Base-by-base conservation (phyloP, 805 yeast genomes). In the Suhomyces pyralidae region DNA sequence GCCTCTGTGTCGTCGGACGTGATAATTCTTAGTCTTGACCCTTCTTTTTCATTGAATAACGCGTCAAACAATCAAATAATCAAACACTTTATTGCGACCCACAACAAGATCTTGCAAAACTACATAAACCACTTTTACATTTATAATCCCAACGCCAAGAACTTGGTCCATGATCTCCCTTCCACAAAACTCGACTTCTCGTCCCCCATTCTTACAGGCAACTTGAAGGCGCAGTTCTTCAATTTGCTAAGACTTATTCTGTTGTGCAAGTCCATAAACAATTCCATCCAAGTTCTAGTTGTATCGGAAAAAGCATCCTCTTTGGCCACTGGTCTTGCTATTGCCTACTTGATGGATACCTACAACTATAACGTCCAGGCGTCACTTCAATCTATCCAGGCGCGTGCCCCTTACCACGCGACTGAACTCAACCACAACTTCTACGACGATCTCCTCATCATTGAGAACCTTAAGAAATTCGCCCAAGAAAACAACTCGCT, bases 381-480 rank as follows among this genome's bases (percentile, higher is more conserved):
- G 8, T 61, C 74, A 47, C 63, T 65, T 51, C 58, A 61, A 48
- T 54, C 63, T 38, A 51, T 74, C 34, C 57, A 57, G 24, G 46
- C 53, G 42, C 56, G 54, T 5, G 54, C 63, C 17, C 65, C 69
- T 4, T 45, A 51, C 12, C 43, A 46, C n/a, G 49, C 63, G 8
- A 49, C 53, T 17, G 61, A 59, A 8, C 58, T 72, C 36, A 71
- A 70, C 55, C 49, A 56, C 45, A 70, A 70, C 51, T 72, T 60
- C 56, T 74, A 74, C 54, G 76, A 72, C 51, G 78, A 74, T 52
- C 61, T 74, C 49, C 51, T 74, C 25, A 65, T 74, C 44, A 63
- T 72, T 10, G 79, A 74, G 50, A 70, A 67, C 55, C 64, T 74
- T 56, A 72, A 67, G 59, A 71, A 73, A 57, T 74, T 74, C 48